Base-by-base conservation (phyloP, 1,284 basidiomycete genomes). In the Puccinia polysora region DNA sequence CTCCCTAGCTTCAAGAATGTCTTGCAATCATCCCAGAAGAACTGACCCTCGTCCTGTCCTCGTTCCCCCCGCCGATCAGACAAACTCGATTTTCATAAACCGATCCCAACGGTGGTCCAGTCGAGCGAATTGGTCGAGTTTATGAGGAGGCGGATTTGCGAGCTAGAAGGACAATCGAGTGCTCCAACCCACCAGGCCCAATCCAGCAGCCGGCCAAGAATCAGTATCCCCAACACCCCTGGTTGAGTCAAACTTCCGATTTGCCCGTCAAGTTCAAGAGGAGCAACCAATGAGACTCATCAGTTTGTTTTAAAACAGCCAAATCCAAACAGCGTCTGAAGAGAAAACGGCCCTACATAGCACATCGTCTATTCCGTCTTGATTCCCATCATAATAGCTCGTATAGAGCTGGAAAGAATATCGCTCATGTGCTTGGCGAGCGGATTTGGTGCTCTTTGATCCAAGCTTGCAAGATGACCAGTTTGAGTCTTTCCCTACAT, bases 131-230 rank as follows among this genome's bases (percentile, higher is more conserved):
- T 59, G n/a, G 30, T 59, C 2, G 56, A 59, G 30, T 38, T 23
- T n/a, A 59, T 59, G 56, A 59, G 56, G 25, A 32, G 20, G 25
- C 10, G 38, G 3, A 59, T 59, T n/a, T 59, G 56, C 38, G 56
- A 34, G 5, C 38, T 59, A 43, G 30, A 59, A 59, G 20, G 12
- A 8, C 49, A 25, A 8, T 52, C 23, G 7, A 10, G 20, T 12
- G 8, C 18, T 8, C 40, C 8, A 43, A 18, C 8, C 40, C 8
- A 8, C 40, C 40, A 43, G 18, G 40, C 40, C 40, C 18, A 8
- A 43, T 28, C 52, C 25, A 30, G 1, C 4, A 34, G 38, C 6
- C 38, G 10, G 8, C 5, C 34, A 59, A 23, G 5, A 34, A 15
- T 59, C 38, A 15, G 12, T 28, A 20, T 3, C 30, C 7, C 56